Evolutionary conservation across 2,329 filamentous ascomycete species (phyloP).

Genomic region (Kalaharituber pfeilii): DNA sequence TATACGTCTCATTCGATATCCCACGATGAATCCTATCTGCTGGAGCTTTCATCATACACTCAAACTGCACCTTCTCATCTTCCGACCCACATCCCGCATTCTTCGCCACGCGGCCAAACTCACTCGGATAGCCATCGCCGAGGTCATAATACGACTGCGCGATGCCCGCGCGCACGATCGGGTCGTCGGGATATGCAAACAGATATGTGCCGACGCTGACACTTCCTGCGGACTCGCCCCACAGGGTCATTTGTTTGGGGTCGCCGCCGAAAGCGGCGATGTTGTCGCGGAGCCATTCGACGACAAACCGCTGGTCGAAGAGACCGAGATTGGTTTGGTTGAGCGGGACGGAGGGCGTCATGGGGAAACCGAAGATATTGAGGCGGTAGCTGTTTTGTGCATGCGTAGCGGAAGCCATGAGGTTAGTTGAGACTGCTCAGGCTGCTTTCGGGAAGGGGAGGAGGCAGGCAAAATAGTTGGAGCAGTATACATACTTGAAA

Average conservation of each 20-base stretch:
- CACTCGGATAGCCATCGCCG: background rate
- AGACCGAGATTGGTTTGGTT: slow-evolving; percentile 17
- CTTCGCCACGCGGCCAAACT: background rate
- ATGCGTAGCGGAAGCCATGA: too few species aligned
- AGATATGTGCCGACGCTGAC: slow-evolving; percentile 14
- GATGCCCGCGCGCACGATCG: slow-evolving; percentile 3
- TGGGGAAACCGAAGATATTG: slow-evolving; percentile 7
- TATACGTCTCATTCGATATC: background rate
- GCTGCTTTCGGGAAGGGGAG: too few species aligned
- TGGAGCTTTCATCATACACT: background rate
- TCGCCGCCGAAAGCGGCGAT: slow-evolving; percentile 19
- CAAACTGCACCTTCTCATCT: background rate
- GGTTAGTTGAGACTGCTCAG: background rate
- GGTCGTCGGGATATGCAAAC: slow-evolving; percentile 11
- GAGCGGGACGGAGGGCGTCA: background rate
- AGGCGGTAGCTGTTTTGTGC: slow-evolving; percentile 4
- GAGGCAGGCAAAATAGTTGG: too few species aligned
- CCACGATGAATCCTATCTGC: background rate
- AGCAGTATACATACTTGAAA: slow-evolving; percentile 1
- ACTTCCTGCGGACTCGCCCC: slow-evolving; percentile 20
- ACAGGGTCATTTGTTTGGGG: slow-evolving; percentile 18
- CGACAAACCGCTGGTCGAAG: slow-evolving; percentile 19
- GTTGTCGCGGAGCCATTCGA: slow-evolving; percentile 21
- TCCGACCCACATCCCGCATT: background rate
- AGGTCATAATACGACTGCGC: background rate